Evolutionary conservation across 2,329 filamentous ascomycete species (phyloP).

Genomic region (Paecilomyces sp.): DNA sequence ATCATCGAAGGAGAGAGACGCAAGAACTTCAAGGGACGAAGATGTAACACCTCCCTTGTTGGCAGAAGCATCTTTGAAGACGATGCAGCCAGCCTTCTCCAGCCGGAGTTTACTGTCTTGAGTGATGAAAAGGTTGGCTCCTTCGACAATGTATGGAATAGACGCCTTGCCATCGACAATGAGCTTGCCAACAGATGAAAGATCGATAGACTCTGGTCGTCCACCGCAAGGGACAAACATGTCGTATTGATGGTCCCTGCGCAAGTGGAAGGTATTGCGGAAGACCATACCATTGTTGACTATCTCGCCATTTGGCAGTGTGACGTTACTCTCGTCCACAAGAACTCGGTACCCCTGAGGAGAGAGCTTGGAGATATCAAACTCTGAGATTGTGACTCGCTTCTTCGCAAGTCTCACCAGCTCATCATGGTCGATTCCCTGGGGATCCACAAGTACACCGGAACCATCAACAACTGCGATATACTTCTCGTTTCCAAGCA

Average conservation of each 20-base stretch:
- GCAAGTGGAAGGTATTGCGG: slow-evolving; percentile 95
- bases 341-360: slow-evolving; percentile 83
- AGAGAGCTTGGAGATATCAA: slow-evolving; percentile 78
- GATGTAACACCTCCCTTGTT: slow-evolving; percentile 99
- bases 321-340: slow-evolving; percentile 83
- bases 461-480: slow-evolving; percentile 92
- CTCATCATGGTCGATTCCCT: slow-evolving; percentile 79
- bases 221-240: slow-evolving; percentile 94
- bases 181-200: slow-evolving; percentile 76
- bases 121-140: slow-evolving; percentile 96
- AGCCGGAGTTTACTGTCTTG: slow-evolving; percentile 95
- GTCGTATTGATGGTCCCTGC: slow-evolving; percentile 69
- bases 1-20: slow-evolving; percentile 90
- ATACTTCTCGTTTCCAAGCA: slow-evolving; percentile 93
- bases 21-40: slow-evolving; percentile 91
- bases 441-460: slow-evolving; percentile 87
- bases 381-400: slow-evolving; percentile 84
- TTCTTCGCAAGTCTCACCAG: slow-evolving; percentile 76
- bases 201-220: slow-evolving; percentile 91
- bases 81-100: slow-evolving; percentile 86
- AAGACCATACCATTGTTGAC: slow-evolving; percentile 89
- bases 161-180: slow-evolving; percentile 82
- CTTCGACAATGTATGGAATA: slow-evolving; percentile 94
- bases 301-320: slow-evolving; percentile 77
- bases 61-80: slow-evolving; percentile 96